Evolutionary conservation across 2,329 filamentous ascomycete species (phyloP), one percentile per base, ranked within the genome.

Genomic region (Xylaria sp.): DNA sequence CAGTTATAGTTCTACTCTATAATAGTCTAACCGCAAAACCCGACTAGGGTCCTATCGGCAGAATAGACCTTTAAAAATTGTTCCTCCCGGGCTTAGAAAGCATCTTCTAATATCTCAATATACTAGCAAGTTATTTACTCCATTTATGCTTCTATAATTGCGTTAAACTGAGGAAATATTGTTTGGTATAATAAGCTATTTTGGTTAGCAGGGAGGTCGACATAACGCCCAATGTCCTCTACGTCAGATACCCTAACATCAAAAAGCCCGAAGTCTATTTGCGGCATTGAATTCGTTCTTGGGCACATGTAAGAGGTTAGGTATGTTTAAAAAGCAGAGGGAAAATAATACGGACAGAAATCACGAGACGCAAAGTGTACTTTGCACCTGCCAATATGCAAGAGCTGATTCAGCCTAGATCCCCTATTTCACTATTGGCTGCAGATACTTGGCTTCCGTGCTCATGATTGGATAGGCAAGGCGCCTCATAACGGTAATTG

Each of bases 11-110:
- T 61, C 40, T 52, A 52, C 38, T 62, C 53, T 60, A 63, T 65
- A 57, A 63, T 43, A 51, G 54, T 61, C 65, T 63, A 67, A 56
- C 63, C 65, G 56, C 57, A 67, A 45, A 65, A 67, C 23, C 63
- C 63, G 33, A 67, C 55, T 45, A 46, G 63, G 33, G 51, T 61
- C 25, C 63, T 57, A 58, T 65, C 51, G 54, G 56, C 40, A 11
- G 60, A 63, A 40, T 45, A 60, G 60, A 33, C 60, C 42, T 67
- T 67, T 42, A 65, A 64, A 52, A 61, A 64, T 28, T 25, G 54
- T 60, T 64, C 57, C 40, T 57, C 23, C 42, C 50, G 46, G 37
- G 49, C 49, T 47, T 62, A 28, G 37, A 65, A 60, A 28, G 60
- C 60, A 63, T 65, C 51, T 60, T 67, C 54, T 60, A 67, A 60